phyloP scores from a whole-genome alignment of 2,329 filamentous ascomycete species.

The Colletotrichum tropicicola region DNA sequence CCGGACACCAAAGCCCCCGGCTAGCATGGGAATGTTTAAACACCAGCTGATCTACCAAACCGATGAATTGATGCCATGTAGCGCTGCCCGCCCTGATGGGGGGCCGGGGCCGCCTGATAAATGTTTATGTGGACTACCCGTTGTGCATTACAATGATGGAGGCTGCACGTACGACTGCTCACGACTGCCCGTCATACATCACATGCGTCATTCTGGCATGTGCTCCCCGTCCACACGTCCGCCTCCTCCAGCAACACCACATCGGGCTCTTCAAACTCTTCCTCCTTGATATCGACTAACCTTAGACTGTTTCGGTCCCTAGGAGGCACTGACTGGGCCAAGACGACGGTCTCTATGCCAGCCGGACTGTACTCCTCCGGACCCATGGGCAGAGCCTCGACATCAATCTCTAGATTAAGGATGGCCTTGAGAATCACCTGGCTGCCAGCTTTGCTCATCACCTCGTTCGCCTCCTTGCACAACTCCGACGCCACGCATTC shows the following conservation, averaged over 20 bases:
- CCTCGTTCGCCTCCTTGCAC: slow-evolving; percentile 87
- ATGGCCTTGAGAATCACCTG: slow-evolving; percentile 82
- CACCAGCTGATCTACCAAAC: too few species aligned
- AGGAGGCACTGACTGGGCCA: slow-evolving; percentile 72
- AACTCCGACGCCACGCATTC: slow-evolving; percentile 89
- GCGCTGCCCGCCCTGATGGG: too few species aligned
- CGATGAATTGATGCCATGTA: too few species aligned
- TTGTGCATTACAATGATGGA: too few species aligned
- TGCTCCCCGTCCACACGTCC: neutral
- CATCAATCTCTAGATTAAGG: slow-evolving; percentile 79
- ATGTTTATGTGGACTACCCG: too few species aligned
- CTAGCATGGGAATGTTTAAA: too few species aligned
- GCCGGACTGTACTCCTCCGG: slow-evolving; percentile 74
- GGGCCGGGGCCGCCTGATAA: too few species aligned
- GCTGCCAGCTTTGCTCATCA: slow-evolving; percentile 92
- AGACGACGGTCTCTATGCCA: slow-evolving; percentile 84
- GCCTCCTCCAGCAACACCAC: slow-evolving; percentile 1
- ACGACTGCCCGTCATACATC: too few species aligned
- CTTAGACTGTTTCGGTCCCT: slow-evolving; percentile 33
- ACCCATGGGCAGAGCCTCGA: slow-evolving; percentile 87
- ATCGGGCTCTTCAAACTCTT: slow-evolving; percentile 26
- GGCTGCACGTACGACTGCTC: neutral
- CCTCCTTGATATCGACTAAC: slow-evolving; percentile 25
- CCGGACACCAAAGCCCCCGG: too few species aligned
- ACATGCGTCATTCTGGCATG: too few species aligned